Conservation (phyloP, 192 early-diverging fungal genomes). For the Linnemannia exigua region DNA sequence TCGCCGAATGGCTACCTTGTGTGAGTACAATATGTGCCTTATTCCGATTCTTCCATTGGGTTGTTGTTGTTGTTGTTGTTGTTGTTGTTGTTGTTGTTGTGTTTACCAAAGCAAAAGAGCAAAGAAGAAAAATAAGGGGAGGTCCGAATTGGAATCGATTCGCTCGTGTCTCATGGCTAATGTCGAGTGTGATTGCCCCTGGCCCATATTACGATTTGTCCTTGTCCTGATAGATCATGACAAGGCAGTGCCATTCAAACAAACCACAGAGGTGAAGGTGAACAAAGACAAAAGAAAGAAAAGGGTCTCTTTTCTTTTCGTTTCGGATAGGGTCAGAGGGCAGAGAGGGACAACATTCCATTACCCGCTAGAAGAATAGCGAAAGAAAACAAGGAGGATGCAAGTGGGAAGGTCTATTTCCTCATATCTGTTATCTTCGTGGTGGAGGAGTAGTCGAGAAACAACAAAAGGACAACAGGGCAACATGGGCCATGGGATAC, state of each 20-base stretch:
- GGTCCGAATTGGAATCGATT: conserved; percentile 11
- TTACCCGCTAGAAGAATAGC: conserved; percentile 15
- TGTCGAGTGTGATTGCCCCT: not conserved
- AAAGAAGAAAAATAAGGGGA: not conserved
- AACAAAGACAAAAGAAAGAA: no score
- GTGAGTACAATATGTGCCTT: no score
- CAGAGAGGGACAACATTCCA: conserved; percentile 26
- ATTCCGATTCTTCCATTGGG: conserved; percentile 3
- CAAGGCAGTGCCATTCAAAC: conserved; percentile 1
- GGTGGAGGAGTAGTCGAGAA: not conserved
- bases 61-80: no score
- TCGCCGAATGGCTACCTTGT: no score
- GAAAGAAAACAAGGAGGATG: conserved; percentile 17
- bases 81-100: no score
- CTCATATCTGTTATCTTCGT: no score
- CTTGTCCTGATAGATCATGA: not conserved
- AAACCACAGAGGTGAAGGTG: conserved; percentile 4
- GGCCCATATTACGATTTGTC: conserved; percentile 34
- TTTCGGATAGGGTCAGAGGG: not conserved
- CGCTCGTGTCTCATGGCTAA: not conserved
- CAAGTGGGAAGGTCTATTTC: no score
- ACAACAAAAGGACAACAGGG: no score
- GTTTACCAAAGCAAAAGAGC: not conserved
- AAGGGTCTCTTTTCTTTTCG: not conserved
- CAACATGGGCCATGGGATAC: no score